Evolutionary conservation across 441 rosid species (phyloP).

Genomic region (California macrophylla): DNA sequence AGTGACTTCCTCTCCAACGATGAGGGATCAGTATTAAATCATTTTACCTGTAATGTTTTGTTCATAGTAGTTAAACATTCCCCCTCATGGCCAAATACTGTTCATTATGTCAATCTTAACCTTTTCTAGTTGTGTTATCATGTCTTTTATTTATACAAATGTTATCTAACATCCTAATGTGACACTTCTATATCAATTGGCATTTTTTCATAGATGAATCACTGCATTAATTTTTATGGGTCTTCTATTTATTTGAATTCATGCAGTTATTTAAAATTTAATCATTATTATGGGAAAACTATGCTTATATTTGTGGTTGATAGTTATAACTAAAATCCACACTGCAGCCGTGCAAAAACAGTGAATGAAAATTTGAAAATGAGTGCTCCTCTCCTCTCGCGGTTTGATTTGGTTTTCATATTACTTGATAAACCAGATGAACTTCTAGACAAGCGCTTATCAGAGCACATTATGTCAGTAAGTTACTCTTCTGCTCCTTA

Average conservation of each 20-base stretch:
- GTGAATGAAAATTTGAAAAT: conserved; percentile 93
- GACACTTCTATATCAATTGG: neutral
- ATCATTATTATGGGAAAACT: conserved; percentile 8
- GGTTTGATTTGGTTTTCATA: conserved; percentile 96
- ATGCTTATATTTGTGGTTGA: neutral
- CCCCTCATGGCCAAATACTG: neutral
- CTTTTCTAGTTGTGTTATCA: neutral
- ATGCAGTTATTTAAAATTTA: conserved; percentile 4
- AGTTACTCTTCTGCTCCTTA: conserved; percentile 34
- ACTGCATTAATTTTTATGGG: neutral
- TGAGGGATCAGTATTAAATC: neutral
- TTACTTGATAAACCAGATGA: conserved; percentile 94
- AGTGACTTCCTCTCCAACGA: neutral
- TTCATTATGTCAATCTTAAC: neutral
- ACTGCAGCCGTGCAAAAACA: conserved; percentile 95
- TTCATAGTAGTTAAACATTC: neutral
- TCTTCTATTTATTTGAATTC: conserved; percentile 1
- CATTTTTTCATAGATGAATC: neutral
- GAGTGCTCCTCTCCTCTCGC: conserved; percentile 93
- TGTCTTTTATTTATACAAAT: neutral
- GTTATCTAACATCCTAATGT: neutral
- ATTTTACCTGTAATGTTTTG: neutral
- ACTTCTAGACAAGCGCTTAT: conserved; percentile 79
- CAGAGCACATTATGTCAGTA: conserved; percentile 95
- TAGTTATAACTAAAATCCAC: conserved; percentile 24